Evolutionary conservation across 2,329 filamentous ascomycete species (phyloP).

Genomic region (Paraconiothyrium sp.): DNA sequence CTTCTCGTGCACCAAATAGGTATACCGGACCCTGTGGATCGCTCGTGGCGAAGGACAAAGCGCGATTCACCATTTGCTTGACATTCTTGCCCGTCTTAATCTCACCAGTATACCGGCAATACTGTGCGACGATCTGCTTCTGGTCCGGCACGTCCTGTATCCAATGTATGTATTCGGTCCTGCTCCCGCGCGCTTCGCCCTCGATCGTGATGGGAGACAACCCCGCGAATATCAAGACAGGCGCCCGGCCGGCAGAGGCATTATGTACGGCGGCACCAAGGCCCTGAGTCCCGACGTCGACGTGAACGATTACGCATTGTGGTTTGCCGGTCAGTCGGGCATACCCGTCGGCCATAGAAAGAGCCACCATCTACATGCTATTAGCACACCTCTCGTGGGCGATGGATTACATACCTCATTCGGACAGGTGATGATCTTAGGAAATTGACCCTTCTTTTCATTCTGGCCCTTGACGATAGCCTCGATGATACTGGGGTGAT

Average conservation of each 20-base stretch:
- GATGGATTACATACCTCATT: conserved; percentile 69
- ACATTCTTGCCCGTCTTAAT: conserved; percentile 86
- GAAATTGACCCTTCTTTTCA: conserved; percentile 71
- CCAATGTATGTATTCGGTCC: conserved; percentile 88
- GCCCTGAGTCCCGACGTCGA: conserved; percentile 83
- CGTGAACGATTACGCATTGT: conserved; percentile 81
- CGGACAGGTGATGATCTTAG: conserved; percentile 79
- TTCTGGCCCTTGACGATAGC: conserved; percentile 80
- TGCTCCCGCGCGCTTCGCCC: conserved; percentile 74
- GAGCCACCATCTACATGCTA: conserved; percentile 74
- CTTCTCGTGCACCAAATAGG: conserved; percentile 78
- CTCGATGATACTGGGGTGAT: conserved; percentile 81
- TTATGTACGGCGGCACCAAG: conserved; percentile 83
- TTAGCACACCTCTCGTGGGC: conserved; percentile 13
- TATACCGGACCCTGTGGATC: conserved; percentile 84
- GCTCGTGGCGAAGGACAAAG: conserved; percentile 80
- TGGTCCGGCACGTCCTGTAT: conserved; percentile 86
- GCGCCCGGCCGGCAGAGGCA: conserved; percentile 76
- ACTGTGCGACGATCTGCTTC: conserved; percentile 81
- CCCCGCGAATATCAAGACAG: conserved; percentile 81
- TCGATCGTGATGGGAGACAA: conserved; percentile 80
- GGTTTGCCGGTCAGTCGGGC: conserved; percentile 74
- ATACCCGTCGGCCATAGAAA: conserved; percentile 86
- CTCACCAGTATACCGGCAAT: conserved; percentile 84
- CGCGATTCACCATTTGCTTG: conserved; percentile 89